phyloP scores from a whole-genome alignment of 805 yeast genomes.

The Monosporozyma aerobia region DNA sequence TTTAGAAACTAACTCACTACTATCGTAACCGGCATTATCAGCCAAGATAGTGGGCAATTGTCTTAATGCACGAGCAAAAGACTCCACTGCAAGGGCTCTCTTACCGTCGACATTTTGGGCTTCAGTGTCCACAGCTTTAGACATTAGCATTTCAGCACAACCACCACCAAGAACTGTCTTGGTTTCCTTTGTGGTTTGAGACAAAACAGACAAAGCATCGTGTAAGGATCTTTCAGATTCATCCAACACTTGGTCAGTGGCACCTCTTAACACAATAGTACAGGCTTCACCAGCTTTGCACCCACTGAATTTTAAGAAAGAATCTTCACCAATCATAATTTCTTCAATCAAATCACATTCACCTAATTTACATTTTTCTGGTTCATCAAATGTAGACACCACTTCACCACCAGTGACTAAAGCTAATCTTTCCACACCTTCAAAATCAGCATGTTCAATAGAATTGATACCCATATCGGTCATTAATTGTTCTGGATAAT shows the following conservation, averaged over 20 bases:
- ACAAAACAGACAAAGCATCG: slow-evolving; percentile 89
- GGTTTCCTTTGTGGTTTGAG: slow-evolving; percentile 89
- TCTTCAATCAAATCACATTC: slow-evolving; percentile 87
- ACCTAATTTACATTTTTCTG: slow-evolving; percentile 79
- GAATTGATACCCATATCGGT: slow-evolving; percentile 81
- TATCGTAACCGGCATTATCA: slow-evolving; percentile 95
- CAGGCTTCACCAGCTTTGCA: slow-evolving; percentile 94
- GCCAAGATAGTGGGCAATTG: slow-evolving; percentile 93
- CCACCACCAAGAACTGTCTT: slow-evolving; percentile 93
- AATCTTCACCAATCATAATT: slow-evolving; percentile 84
- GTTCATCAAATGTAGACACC: slow-evolving; percentile 89
- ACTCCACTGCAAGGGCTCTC: slow-evolving; percentile 86
- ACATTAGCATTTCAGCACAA: slow-evolving; percentile 92
- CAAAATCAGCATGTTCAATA: slow-evolving; percentile 97
- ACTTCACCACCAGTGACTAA: slow-evolving; percentile 98
- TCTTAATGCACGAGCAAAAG: slow-evolving; percentile 88
- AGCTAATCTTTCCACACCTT: slow-evolving; percentile 93
- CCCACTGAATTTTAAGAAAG: slow-evolving; percentile 88
- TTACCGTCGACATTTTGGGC: slow-evolving; percentile 92
- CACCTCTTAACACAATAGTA: slow-evolving; percentile 91
- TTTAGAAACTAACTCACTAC: slow-evolving; percentile 84
- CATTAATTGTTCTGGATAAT: slow-evolving; percentile 94
- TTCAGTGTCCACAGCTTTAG: slow-evolving; percentile 86
- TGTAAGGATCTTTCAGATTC: slow-evolving; percentile 96
- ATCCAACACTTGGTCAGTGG: slow-evolving; percentile 91